Percentiles rank a stretch among this genome's conserved stretches.
phyloP scores from a whole-genome alignment of 2,329 filamentous ascomycete genomes.

The Sporothrix variecibatus region DNA sequence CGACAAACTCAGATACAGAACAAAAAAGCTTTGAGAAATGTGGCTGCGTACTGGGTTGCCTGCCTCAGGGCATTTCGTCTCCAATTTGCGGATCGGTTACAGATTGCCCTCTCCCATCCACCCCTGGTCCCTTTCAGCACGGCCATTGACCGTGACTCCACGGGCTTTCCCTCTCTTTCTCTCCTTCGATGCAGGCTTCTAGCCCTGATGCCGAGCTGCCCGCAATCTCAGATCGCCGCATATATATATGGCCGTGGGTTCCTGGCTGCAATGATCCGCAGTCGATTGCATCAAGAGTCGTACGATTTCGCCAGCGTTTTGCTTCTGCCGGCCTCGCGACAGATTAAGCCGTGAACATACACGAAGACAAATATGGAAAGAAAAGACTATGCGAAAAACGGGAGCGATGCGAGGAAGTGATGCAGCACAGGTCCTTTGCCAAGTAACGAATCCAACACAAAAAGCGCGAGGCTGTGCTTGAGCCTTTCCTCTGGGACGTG shows the following conservation, averaged over 20 bases:
- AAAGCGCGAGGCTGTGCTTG: background rate
- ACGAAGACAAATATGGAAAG: background rate
- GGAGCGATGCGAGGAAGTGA: background rate
- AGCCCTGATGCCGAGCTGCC: background rate
- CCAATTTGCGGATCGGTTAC: slow-evolving; percentile 41
- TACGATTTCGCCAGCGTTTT: slow-evolving; percentile 22
- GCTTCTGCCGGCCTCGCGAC: background rate
- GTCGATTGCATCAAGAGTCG: slow-evolving; percentile 30
- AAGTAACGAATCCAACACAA: background rate
- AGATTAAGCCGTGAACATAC: background rate
- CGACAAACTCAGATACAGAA: background rate
- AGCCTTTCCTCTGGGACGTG: background rate
- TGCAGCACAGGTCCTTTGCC: background rate
- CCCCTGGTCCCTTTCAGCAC: slow-evolving; percentile 11
- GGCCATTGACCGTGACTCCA: background rate
- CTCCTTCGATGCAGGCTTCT: background rate
- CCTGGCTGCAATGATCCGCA: slow-evolving; percentile 17
- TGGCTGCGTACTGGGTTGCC: background rate
- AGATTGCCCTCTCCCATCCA: slow-evolving; percentile 27
- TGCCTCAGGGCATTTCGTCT: slow-evolving; percentile 34
- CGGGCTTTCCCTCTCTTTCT: background rate
- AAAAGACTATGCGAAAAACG: background rate
- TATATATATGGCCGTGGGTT: slow-evolving; percentile 11
- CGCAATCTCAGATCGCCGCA: background rate
- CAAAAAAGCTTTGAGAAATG: background rate